These are phyloP conservation scores for Hemileia vastatrix DNA, from an alignment of 1,284 basidiomycete species.

Conservation along the genomic window DNA sequence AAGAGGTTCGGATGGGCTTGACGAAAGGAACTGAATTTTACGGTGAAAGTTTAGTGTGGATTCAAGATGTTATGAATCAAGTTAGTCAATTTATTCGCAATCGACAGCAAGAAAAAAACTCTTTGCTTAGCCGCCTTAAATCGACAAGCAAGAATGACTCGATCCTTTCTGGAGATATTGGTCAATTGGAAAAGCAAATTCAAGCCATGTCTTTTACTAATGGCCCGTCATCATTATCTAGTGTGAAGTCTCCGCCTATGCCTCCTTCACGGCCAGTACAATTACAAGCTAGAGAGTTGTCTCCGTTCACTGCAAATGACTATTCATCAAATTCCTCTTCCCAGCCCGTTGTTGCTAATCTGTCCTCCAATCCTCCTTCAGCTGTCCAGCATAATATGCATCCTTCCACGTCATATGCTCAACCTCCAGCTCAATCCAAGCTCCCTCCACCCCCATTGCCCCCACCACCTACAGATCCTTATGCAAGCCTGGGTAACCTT, in stretches of 20 bases:
- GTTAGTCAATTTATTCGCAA: conserved; percentile 80
- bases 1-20: conserved; percentile 74
- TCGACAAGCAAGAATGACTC: conserved; percentile 61
- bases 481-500: conserved; percentile 6
- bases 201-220: conserved; percentile 21
- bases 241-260: conserved; percentile 9
- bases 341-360: conserved; percentile 1
- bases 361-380: conserved; percentile 22
- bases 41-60: conserved; percentile 2
- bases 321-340: conserved; percentile 11
- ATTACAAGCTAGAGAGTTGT: conserved; percentile 19
- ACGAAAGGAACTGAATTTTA: conserved; percentile 51
- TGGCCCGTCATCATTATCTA: conserved; percentile 15
- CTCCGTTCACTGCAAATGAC: conserved; percentile 8
- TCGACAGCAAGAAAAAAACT: conserved; percentile 58
- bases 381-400: conserved; percentile 13
- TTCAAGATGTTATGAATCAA: conserved; percentile 51
- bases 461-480: conserved; percentile 2
- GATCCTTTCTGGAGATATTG: conserved; percentile 35
- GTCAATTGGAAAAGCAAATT: conserved; percentile 23
- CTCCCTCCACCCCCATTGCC: conserved; percentile 17
- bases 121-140: conserved; percentile 58
- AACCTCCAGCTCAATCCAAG: not conserved
- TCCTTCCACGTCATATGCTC: conserved; percentile 7
- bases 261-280: conserved; percentile 23